phyloP scores from a whole-genome alignment of 1,284 basidiomycete species.

The Uromyces viciae-fabae region DNA sequence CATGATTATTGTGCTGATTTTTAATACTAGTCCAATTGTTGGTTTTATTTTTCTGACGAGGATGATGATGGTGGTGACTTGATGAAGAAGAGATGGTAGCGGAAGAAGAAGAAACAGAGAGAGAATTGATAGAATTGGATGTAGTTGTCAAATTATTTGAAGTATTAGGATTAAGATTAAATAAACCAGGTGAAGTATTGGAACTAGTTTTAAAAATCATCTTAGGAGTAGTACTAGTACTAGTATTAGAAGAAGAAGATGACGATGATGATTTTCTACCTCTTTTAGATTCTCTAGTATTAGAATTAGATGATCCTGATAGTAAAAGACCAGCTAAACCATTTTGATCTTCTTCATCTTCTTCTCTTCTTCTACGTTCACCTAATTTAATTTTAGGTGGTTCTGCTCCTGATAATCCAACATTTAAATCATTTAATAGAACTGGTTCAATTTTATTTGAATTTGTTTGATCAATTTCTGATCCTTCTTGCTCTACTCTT shows the following conservation, averaged over 20 bases:
- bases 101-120: background rate
- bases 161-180: background rate
- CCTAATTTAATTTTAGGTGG: conserved; percentile 28
- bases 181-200: background rate
- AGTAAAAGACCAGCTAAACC: conserved; percentile 27
- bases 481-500: conserved; percentile 34
- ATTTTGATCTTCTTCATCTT: conserved; percentile 35
- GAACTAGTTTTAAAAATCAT: background rate
- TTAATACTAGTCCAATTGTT: no score
- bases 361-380: conserved; percentile 23
- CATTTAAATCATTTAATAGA: no score
- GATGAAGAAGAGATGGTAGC: no score
- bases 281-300: background rate
- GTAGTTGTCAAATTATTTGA: background rate
- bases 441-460: no score
- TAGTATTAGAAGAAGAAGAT: background rate
- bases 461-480: background rate
- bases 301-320: background rate
- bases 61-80: no score
- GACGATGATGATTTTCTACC: conserved; percentile 4
- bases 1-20: no score
- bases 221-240: background rate
- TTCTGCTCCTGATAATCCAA: background rate
- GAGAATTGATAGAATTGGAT: background rate
- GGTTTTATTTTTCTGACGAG: no score